Percentiles rank a stretch among this genome's conserved stretches.
phyloP scores from a whole-genome alignment of 1,284 basidiomycete species.

The Leccinum angustisporum region DNA sequence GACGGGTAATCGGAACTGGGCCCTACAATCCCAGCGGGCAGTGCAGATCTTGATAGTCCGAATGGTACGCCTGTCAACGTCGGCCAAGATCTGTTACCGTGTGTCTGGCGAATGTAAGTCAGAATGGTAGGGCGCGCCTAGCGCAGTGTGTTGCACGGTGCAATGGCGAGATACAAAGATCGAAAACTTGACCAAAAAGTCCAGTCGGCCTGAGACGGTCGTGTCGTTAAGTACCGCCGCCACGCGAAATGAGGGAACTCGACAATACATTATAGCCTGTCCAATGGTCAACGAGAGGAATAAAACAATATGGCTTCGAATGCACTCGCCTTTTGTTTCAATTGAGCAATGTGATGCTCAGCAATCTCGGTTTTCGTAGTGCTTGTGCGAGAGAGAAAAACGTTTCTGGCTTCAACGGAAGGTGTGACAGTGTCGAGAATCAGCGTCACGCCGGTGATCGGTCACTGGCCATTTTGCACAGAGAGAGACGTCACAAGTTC shows the following conservation, averaged over 20 bases:
- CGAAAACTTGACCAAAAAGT: slow-evolving; percentile 46
- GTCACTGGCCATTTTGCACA: too few species aligned
- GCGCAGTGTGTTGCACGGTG: slow-evolving; percentile 40
- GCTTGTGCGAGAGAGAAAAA: too few species aligned
- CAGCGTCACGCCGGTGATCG: too few species aligned
- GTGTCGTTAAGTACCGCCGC: slow-evolving; percentile 52
- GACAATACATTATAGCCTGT: slow-evolving; percentile 16
- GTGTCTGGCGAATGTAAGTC: slow-evolving; percentile 35
- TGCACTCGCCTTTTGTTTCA: slow-evolving; percentile 37
- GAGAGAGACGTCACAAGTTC: too few species aligned
- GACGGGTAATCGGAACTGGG: slow-evolving; percentile 27
- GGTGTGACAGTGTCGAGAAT: too few species aligned
- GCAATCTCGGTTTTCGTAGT: slow-evolving; percentile 25
- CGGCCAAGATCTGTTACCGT: slow-evolving; percentile 42
- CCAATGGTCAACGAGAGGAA: slow-evolving; percentile 7
- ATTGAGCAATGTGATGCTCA: slow-evolving; percentile 40
- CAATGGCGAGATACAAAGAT: slow-evolving; percentile 34
- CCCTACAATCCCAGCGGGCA: slow-evolving; percentile 42
- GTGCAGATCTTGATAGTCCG: slow-evolving; percentile 41
- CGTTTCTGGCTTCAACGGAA: too few species aligned
- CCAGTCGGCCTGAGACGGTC: slow-evolving; percentile 61
- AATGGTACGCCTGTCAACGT: slow-evolving; percentile 46
- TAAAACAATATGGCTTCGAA: not conserved
- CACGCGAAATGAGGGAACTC: slow-evolving; percentile 40
- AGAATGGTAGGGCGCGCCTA: slow-evolving; percentile 58